Percentiles rank a stretch among this genome's conserved stretches.
Evolutionary conservation across 352 stramenopile genomes (phyloP).

Genomic region (Nothophytophthora sp.): DNA sequence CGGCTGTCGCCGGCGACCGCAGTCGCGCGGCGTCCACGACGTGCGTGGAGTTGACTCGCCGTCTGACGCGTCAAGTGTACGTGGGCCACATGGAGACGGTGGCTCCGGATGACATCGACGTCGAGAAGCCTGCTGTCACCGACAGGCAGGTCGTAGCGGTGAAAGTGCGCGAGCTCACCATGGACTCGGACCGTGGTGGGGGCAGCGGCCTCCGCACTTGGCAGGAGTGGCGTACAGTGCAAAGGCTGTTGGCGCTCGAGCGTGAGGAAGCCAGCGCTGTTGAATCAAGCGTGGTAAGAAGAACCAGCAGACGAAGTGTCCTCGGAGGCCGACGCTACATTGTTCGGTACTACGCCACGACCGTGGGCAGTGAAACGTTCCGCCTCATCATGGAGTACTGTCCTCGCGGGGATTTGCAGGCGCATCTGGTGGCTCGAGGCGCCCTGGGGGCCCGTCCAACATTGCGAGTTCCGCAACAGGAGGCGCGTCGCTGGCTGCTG

Average conservation of each 20-base stretch:
- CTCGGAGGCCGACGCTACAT: constrained; percentile 42
- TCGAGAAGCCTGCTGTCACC: constrained; percentile 8
- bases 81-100: constrained; percentile 23
- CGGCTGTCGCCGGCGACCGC: constrained; percentile 11
- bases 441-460: constrained; percentile 8
- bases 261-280: constrained; percentile 18
- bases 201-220: constrained; percentile 31
- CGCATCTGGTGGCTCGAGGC: constrained; percentile 26
- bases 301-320: not conserved
- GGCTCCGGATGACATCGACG: constrained; percentile 8
- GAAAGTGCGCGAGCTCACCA: constrained; percentile 34
- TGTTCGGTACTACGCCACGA: constrained; percentile 44
- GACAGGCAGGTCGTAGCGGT: constrained; percentile 20
- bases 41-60: constrained; percentile 25
- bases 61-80: constrained; percentile 32
- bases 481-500: constrained; percentile 39
- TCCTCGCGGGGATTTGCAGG: constrained; percentile 45
- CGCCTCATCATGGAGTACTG: constrained; percentile 72
- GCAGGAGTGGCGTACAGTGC: constrained; percentile 44
- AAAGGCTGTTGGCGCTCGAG: constrained; percentile 25
- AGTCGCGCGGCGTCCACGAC: constrained; percentile 15
- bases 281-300: constrained; percentile 2
- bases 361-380: constrained; percentile 41
- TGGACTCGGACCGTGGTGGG: constrained; percentile 37
- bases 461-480: constrained; percentile 30